phyloP scores from a whole-genome alignment of 352 stramenopile species.

The Phytophthora aleatoria region DNA sequence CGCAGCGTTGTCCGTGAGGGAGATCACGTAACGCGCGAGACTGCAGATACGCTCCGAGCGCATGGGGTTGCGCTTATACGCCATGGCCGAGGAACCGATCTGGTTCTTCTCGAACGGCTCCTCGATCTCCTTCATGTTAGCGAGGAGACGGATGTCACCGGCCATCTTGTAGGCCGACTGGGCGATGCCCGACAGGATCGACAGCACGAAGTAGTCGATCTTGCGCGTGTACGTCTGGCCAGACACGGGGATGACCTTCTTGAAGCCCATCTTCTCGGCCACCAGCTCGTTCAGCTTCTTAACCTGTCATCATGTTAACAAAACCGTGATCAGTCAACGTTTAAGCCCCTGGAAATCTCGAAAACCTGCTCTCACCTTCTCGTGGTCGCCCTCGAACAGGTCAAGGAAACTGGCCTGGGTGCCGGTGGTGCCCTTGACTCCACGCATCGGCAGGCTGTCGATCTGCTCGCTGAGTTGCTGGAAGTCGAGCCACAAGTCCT shows the following conservation, averaged over 20 bases:
- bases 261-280: conserved; percentile 97
- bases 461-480: conserved; percentile 96
- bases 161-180: conserved; percentile 99
- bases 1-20: conserved; percentile 95
- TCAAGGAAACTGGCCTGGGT: conserved; percentile 99
- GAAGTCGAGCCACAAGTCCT: conserved; percentile 97
- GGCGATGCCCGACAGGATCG: conserved; percentile 95
- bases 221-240: conserved; percentile 99
- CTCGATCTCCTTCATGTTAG: conserved; percentile 99
- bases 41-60: conserved; percentile 97
- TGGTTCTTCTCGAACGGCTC: conserved; percentile 94
- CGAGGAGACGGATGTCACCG: conserved; percentile 97
- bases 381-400: conserved; percentile 98
- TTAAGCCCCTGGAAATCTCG: conserved; percentile 1
- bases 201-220: conserved; percentile 97
- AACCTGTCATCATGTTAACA: conserved; percentile 55
- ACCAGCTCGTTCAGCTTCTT: conserved; percentile 97
- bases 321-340: conserved; percentile 2
- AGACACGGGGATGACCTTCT: conserved; percentile 96
- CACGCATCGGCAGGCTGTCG: conserved; percentile 95
- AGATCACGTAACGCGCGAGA: conserved; percentile 98
- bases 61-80: conserved; percentile 99
- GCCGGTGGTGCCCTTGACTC: conserved; percentile 98
- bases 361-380: conserved; percentile 76
- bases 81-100: conserved; percentile 99